A percentile compares a stretch with the other conserved stretches of the same genome.
phyloP scores from a whole-genome alignment of 2,329 filamentous ascomycete species.

The Albifimbria verrucaria region DNA sequence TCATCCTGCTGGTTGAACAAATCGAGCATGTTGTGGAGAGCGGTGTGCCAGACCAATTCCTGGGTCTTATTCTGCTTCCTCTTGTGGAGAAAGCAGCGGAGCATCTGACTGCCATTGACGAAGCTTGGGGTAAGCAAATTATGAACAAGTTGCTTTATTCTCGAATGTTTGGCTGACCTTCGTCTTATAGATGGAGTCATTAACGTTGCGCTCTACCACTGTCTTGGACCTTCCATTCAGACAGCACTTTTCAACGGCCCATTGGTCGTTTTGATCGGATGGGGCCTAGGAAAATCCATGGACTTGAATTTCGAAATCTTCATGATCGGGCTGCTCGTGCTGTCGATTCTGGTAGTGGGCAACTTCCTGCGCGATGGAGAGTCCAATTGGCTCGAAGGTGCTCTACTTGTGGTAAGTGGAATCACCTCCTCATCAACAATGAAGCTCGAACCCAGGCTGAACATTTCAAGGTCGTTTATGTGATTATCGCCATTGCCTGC shows the following conservation, averaged over 20 bases:
- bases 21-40: slow-evolving; percentile 49
- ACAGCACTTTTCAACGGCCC: slow-evolving; percentile 74
- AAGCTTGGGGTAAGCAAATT: slow-evolving; percentile 51
- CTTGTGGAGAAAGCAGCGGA: slow-evolving; percentile 70
- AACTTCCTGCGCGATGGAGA: slow-evolving; percentile 73
- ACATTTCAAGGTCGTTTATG: slow-evolving; percentile 30
- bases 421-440: fast-evolving
- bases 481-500: slow-evolving; percentile 41
- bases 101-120: slow-evolving; percentile 66
- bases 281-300: slow-evolving; percentile 63
- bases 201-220: slow-evolving; percentile 69
- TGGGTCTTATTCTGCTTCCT: slow-evolving; percentile 60
- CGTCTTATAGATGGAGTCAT: slow-evolving; percentile 50
- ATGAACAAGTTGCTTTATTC: background rate
- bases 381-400: slow-evolving; percentile 73
- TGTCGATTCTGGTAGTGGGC: slow-evolving; percentile 70
- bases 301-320: slow-evolving; percentile 74
- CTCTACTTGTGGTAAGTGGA: slow-evolving; percentile 56
- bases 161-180: background rate
- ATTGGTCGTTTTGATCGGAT: slow-evolving; percentile 67
- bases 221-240: slow-evolving; percentile 70
- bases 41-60: slow-evolving; percentile 28
- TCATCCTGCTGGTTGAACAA: slow-evolving; percentile 63
- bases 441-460: background rate
- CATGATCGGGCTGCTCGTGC: slow-evolving; percentile 69